phyloP scores from a whole-genome alignment of 139 green algal species.

The Yamagishiella unicocca region DNA sequence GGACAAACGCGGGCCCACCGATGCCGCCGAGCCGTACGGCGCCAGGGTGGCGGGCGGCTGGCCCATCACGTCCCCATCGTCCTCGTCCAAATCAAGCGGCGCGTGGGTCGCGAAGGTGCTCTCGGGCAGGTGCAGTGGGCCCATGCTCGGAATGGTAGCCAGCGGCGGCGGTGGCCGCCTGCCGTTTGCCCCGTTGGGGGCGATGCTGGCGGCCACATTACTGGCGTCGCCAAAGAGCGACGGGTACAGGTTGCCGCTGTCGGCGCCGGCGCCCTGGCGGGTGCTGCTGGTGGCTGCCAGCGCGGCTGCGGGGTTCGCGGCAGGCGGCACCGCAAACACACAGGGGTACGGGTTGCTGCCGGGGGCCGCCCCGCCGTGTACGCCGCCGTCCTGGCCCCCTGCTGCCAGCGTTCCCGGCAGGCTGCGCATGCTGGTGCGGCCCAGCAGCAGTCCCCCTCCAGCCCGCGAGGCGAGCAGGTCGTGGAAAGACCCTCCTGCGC shows the following conservation, averaged over 20 bases:
- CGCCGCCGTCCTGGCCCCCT: too few species aligned
- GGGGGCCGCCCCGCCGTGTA: background rate
- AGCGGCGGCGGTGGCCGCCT: background rate
- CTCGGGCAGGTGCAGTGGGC: constrained; percentile 37
- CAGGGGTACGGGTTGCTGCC: background rate
- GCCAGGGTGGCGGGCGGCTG: background rate
- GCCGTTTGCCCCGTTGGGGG: background rate
- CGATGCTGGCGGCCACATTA: background rate
- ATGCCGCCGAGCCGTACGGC: constrained; percentile 9
- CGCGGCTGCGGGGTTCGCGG: constrained; percentile 6
- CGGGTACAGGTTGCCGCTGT: constrained; percentile 2
- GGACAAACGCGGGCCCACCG: background rate
- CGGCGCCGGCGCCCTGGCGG: background rate
- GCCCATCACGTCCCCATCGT: constrained; percentile 4
- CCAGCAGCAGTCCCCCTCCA: too few species aligned
- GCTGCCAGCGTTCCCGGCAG: too few species aligned
- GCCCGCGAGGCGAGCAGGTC: too few species aligned
- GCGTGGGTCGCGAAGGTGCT: constrained; percentile 45
- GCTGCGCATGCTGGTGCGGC: too few species aligned
- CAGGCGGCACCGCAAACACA: background rate
- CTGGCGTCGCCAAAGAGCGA: background rate
- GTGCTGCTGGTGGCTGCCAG: background rate
- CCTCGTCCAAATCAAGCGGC: constrained; percentile 27
- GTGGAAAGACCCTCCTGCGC: too few species aligned
- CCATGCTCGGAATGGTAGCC: background rate